Conservation (phyloP, 805 yeast species). For the Millerozyma miso region DNA sequence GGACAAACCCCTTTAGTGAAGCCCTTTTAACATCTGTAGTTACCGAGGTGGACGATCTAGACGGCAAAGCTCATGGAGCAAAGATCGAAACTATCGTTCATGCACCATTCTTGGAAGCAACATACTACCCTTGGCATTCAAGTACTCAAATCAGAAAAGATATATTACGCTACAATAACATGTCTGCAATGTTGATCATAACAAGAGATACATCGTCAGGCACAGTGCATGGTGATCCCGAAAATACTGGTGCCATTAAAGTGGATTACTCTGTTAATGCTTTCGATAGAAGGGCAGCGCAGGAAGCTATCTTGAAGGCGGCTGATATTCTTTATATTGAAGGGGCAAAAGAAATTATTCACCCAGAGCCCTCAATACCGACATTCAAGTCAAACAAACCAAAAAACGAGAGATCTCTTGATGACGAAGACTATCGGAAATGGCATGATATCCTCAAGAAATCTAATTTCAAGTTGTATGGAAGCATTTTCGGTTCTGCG, state of each 20-base stretch:
- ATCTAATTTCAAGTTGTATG: constrained; percentile 24
- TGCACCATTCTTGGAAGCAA: constrained; percentile 36
- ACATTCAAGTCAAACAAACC: constrained; percentile 34
- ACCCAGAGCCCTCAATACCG: constrained; percentile 31
- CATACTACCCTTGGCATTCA: constrained; percentile 40
- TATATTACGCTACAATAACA: constrained; percentile 32
- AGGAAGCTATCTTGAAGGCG: constrained; percentile 31
- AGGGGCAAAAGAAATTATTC: constrained; percentile 44
- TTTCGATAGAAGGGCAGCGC: constrained; percentile 39
- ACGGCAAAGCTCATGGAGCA: constrained; percentile 51
- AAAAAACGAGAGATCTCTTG: constrained; percentile 32
- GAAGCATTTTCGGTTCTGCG: constrained; percentile 41
- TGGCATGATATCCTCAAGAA: constrained; percentile 30
- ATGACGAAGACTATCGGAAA: constrained; percentile 39
- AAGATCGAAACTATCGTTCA: constrained; percentile 47
- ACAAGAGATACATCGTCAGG: constrained; percentile 46
- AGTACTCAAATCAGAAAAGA: constrained; percentile 30
- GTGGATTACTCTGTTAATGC: constrained; percentile 39
- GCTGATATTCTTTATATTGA: constrained; percentile 45
- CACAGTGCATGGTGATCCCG: constrained; percentile 27
- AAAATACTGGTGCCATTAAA: constrained; percentile 26
- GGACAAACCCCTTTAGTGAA: constrained; percentile 33
- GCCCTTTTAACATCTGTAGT: constrained; percentile 49
- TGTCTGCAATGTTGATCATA: constrained; percentile 39
- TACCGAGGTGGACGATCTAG: constrained; percentile 44